These are phyloP conservation scores for Cyclocybe cylindracea DNA, from an alignment of 768 basidiomycete species.

Conservation along the genomic window DNA sequence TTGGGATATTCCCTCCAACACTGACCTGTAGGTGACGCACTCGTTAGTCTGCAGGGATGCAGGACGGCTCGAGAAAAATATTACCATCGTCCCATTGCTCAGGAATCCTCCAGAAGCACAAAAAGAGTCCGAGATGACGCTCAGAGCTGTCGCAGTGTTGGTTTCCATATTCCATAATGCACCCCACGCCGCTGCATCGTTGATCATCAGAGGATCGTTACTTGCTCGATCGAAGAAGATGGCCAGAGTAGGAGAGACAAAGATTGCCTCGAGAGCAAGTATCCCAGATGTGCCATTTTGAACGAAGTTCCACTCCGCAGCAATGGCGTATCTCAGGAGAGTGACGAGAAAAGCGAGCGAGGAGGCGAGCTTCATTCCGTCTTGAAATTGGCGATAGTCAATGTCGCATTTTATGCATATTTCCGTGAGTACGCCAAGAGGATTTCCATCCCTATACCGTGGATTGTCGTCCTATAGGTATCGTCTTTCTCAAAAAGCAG, in stretches of 20 bases:
- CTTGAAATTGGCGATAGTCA: too few species aligned
- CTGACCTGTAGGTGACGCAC: conserved; percentile 21
- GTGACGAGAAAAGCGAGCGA: too few species aligned
- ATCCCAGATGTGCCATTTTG: conserved; percentile 29
- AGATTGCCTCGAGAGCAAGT: conserved; percentile 27
- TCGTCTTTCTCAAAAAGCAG: too few species aligned
- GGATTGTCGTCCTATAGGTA: too few species aligned
- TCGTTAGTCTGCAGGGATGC: not conserved
- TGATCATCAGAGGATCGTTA: conserved; percentile 40
- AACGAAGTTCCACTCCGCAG: conserved; percentile 25
- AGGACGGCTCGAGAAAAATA: conserved; percentile 5
- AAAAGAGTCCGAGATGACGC: conserved; percentile 41
- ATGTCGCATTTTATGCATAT: too few species aligned
- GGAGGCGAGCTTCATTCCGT: too few species aligned
- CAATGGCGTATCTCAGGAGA: too few species aligned
- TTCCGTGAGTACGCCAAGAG: too few species aligned
- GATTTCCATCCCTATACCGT: too few species aligned
- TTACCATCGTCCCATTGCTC: conserved; percentile 41
- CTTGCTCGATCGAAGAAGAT: conserved; percentile 29
- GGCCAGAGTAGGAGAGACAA: conserved; percentile 29
- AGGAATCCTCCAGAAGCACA: conserved; percentile 44
- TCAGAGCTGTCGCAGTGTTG: conserved; percentile 33
- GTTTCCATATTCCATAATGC: conserved; percentile 43
- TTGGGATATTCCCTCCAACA: conserved; percentile 30
- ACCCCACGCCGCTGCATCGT: conserved; percentile 47